These are phyloP conservation scores for Onygena corvina DNA, from an alignment of 2,329 filamentous ascomycete genomes.

Conservation along the genomic window DNA sequence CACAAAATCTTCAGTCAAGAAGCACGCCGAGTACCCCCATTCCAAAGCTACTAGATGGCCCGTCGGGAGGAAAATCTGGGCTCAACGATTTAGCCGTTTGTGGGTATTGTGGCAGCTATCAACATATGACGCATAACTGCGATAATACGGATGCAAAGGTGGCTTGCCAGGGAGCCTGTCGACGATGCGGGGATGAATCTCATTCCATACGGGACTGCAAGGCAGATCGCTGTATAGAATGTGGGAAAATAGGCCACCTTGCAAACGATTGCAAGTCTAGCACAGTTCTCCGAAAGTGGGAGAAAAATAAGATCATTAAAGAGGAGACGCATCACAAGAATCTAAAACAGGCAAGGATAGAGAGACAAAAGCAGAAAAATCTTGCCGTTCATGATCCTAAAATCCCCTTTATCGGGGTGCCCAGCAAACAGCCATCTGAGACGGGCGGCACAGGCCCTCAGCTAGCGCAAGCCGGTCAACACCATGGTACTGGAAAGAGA, in stretches of 20 bases:
- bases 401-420: slow-evolving; percentile 30
- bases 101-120: slow-evolving; percentile 35
- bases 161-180: slow-evolving; percentile 30
- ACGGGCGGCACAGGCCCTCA: slow-evolving; percentile 11
- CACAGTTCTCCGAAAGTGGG: slow-evolving; percentile 26
- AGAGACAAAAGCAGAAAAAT: slow-evolving; percentile 32
- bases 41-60: slow-evolving; percentile 23
- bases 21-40: slow-evolving; percentile 19
- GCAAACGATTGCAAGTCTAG: slow-evolving; percentile 25
- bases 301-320: slow-evolving; percentile 26
- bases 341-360: slow-evolving; percentile 25
- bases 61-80: slow-evolving; percentile 34
- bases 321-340: slow-evolving; percentile 29
- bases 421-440: slow-evolving; percentile 17
- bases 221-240: slow-evolving; percentile 33
- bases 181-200: slow-evolving; percentile 30
- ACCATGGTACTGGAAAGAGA: slow-evolving; percentile 20
- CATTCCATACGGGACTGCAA: slow-evolving; percentile 31
- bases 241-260: slow-evolving; percentile 35
- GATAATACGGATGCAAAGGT: slow-evolving; percentile 35
- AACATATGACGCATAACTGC: slow-evolving; percentile 35
- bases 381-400: slow-evolving; percentile 36
- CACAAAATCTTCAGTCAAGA: slow-evolving; percentile 10
- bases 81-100: slow-evolving; percentile 34
- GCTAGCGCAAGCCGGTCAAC: not conserved